Base-by-base conservation (phyloP, 2,329 filamentous ascomycete species). In the Colletotrichum phormii region DNA sequence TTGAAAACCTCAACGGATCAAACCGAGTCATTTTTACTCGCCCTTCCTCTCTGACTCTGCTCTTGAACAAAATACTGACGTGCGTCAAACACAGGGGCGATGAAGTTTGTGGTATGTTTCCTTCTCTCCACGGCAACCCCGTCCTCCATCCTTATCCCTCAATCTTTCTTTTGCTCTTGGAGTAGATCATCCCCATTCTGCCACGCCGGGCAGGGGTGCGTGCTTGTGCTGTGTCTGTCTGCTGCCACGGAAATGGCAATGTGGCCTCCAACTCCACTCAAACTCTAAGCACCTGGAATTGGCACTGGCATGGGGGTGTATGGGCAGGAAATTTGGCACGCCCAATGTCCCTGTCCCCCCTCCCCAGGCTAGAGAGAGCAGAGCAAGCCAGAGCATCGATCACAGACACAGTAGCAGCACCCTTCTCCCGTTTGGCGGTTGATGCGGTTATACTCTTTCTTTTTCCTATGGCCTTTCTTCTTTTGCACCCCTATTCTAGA, bases 51-150 rank as follows among this genome's bases (percentile, higher is more conserved):
- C 49, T n/a, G 55, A 37, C 59, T 26, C n/a, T n/a, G 18, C 29
- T 18, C 18, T 33, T 57, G 29, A 8, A 11, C 29, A 63, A 53
- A 29, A 35, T 33, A 59, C 74, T 75, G 58, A 75, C 63, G n/a
- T 42, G 12, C 42, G 26, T 64, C 24, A 5, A 49, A n/a, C n/a
- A 64, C 71, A 85, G 83, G 80, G 83, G 83, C 74, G 83, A 85
- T 74, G 84, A 85, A 74, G 83, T 85, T 69, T 85, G 84, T 76
- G 82, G 83, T 85, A 82, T 77, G 83, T 81, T 64, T n/a, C n/a
- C 18, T 24, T 9, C n/a, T 35, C 11, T 13, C 33, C n/a, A 24
- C 22, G 33, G 5, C 22, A 15, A 24, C 29, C n/a, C 42, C 13
- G 18, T 33, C 4, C 22, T 6, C 57, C n/a, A 29, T 4, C 18